Conservation (phyloP, 163 green algal genomes). For the Chlamydomonas reinhardtii region DNA sequence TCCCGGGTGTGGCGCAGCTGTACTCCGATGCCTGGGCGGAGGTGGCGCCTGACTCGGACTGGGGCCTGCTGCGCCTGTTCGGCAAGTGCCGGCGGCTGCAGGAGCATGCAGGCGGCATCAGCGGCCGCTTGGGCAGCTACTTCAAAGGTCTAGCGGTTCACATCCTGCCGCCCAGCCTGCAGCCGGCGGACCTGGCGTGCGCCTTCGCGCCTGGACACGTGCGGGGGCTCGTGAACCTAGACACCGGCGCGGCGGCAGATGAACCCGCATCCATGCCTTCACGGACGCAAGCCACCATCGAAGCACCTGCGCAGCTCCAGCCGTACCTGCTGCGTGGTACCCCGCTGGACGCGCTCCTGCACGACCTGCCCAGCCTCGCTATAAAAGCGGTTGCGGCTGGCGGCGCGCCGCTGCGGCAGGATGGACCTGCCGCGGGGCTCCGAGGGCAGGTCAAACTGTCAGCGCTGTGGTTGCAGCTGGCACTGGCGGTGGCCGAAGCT, state of each 20-base stretch:
- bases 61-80: neutral
- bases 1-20: neutral
- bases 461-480: slow-evolving; percentile 1
- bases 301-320: neutral
- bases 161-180: slow-evolving; percentile 2
- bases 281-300: no score
- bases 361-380: no score
- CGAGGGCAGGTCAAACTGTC: neutral
- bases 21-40: no score
- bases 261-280: no score
- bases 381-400: neutral
- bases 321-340: neutral
- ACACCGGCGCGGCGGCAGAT: no score
- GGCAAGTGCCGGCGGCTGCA: neutral
- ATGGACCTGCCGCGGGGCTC: neutral
- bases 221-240: neutral
- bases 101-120: neutral
- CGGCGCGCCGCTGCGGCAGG: neutral
- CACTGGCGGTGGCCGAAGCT: neutral
- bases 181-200: slow-evolving; percentile 6
- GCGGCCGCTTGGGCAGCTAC: slow-evolving; percentile 17
- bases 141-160: neutral
- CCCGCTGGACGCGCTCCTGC: no score
- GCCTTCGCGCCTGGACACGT: neutral
- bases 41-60: neutral